phyloP scores from a whole-genome alignment of 805 yeast genomes.

The Yamadazyma olivae region DNA sequence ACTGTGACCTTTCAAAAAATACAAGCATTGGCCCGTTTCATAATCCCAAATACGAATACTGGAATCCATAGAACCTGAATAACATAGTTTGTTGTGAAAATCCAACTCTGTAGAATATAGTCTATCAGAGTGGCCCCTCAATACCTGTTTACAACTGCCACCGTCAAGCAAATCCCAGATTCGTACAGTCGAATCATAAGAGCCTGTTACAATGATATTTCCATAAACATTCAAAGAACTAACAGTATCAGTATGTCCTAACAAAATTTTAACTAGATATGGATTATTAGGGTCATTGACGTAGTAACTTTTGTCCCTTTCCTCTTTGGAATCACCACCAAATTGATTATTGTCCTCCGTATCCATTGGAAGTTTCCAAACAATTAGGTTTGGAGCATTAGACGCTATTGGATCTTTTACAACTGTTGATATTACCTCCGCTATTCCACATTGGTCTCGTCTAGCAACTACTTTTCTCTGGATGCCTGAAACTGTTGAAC shows the following conservation, averaged over 20 bases:
- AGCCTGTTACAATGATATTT: constrained; percentile 79
- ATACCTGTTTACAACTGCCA: constrained; percentile 66
- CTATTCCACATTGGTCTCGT: too few species aligned
- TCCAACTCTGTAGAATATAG: constrained; percentile 90
- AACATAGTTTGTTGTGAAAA: constrained; percentile 70
- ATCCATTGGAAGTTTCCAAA: constrained; percentile 54
- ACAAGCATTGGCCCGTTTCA: constrained; percentile 66
- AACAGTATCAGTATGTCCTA: constrained; percentile 52
- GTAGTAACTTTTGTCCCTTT: constrained; percentile 24
- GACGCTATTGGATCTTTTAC: too few species aligned
- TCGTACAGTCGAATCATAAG: constrained; percentile 84
- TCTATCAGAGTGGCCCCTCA: constrained; percentile 81
- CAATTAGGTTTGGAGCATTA: constrained; percentile 42
- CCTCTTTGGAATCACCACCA: constrained; percentile 5
- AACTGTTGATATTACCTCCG: too few species aligned
- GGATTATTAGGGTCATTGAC: constrained; percentile 48
- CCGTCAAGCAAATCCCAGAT: constrained; percentile 82
- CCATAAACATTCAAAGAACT: constrained; percentile 86
- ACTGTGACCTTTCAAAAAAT: constrained; percentile 80
- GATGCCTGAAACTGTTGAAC: too few species aligned
- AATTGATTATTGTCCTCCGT: constrained; percentile 36
- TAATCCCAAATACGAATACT: constrained; percentile 89
- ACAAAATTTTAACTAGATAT: constrained; percentile 62
- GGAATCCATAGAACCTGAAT: constrained; percentile 89
- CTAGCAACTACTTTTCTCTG: too few species aligned